These are phyloP conservation scores for Voacanga thouarsii DNA, from an alignment of 257 asterid genomes.

Conservation along the genomic window DNA sequence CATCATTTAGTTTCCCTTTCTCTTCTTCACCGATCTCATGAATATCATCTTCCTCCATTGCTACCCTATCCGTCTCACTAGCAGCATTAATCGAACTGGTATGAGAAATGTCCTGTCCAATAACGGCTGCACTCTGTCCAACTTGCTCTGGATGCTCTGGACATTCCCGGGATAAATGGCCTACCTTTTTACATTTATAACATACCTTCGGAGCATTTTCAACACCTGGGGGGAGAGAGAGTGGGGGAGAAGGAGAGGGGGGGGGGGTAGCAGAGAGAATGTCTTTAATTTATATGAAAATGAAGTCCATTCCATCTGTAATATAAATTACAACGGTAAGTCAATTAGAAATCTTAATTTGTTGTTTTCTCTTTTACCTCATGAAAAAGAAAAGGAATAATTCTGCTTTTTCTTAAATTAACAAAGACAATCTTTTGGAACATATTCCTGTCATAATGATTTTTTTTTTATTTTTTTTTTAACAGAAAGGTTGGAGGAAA, in stretches of 20 bases:
- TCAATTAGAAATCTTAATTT: not conserved
- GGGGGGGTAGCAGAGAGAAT: not conserved
- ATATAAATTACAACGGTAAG: not conserved
- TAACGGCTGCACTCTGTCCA: constrained; percentile 34
- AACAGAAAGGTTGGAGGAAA: too few relatives aligned
- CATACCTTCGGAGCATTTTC: constrained; percentile 71
- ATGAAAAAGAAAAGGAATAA: not conserved
- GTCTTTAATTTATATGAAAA: not conserved
- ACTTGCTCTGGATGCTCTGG: constrained; percentile 55
- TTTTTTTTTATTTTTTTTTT: too few relatives aligned
- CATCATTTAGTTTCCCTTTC: constrained; percentile 76
- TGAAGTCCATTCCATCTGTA: not conserved
- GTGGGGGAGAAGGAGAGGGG: not conserved
- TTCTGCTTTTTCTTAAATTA: not conserved
- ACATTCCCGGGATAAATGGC: constrained; percentile 88
- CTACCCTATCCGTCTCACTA: constrained; percentile 55
- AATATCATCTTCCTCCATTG: constrained; percentile 95
- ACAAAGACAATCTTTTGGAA: not conserved
- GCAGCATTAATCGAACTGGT: constrained; percentile 18
- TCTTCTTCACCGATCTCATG: constrained; percentile 97
- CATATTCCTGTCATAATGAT: not conserved
- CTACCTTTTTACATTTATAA: constrained; percentile 81
- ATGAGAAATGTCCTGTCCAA: constrained; percentile 22
- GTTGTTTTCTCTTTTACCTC: not conserved
- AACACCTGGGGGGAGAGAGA: constrained; percentile 28